Evolutionary conservation across 306 rosid species (phyloP).

Genomic region (Vicia villosa): DNA sequence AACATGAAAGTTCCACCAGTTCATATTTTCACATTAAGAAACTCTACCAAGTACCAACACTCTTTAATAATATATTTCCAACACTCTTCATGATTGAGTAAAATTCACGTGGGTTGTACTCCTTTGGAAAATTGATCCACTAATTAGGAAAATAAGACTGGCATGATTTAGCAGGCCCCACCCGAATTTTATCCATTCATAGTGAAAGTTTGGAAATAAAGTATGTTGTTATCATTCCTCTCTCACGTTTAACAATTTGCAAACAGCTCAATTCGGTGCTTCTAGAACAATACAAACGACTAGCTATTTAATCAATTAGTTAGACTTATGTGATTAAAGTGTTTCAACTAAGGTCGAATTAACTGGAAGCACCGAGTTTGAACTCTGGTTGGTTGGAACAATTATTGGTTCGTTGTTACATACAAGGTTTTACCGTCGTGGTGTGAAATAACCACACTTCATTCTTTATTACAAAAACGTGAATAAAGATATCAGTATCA

Average conservation of each 20-base stretch:
- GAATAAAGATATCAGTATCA: too few relatives aligned
- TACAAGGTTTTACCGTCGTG: too few relatives aligned
- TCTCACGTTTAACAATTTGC: not conserved
- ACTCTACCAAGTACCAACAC: not conserved
- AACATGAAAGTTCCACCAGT: conserved; percentile 10
- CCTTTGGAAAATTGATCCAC: not conserved
- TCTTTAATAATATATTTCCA: not conserved
- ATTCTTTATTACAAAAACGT: too few relatives aligned
- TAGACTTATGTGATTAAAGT: not conserved
- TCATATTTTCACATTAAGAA: not conserved
- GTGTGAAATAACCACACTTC: too few relatives aligned
- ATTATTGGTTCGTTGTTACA: not conserved
- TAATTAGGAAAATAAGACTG: not conserved
- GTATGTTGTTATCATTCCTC: not conserved
- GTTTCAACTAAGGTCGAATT: not conserved
- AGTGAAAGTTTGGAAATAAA: not conserved
- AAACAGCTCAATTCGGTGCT: not conserved
- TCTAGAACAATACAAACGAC: not conserved
- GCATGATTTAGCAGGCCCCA: not conserved
- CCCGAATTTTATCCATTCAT: not conserved
- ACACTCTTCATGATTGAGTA: not conserved
- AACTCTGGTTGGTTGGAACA: not conserved
- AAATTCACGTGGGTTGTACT: not conserved
- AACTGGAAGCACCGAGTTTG: not conserved
- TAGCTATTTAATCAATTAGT: not conserved